Evolutionary conservation across 257 asterid species (phyloP).

Genomic region (Knoxia roxburghii): DNA sequence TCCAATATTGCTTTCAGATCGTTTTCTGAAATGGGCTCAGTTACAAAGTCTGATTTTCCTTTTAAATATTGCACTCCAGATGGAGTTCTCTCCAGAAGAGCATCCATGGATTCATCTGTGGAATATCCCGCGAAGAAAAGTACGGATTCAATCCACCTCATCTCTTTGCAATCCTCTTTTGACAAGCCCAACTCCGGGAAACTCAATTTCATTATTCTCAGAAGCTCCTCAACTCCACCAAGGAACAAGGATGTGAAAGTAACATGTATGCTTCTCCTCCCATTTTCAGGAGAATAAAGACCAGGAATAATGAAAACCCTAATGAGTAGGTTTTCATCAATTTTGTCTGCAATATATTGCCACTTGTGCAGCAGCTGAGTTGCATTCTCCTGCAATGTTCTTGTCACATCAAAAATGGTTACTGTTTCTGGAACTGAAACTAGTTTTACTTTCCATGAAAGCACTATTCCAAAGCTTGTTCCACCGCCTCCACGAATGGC

Average conservation of each 20-base stretch:
- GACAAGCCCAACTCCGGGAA: slow-evolving; percentile 41
- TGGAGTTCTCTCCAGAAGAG: background rate
- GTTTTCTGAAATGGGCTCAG: slow-evolving; percentile 21
- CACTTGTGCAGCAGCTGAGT: slow-evolving; percentile 33
- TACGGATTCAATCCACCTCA: slow-evolving; percentile 40
- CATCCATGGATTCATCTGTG: background rate
- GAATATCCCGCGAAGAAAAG: slow-evolving; percentile 21
- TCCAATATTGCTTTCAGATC: slow-evolving; percentile 34
- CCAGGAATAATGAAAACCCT: slow-evolving; percentile 19
- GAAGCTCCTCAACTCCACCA: slow-evolving; percentile 25
- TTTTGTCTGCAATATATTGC: slow-evolving; percentile 36
- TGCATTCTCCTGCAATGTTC: slow-evolving; percentile 36
- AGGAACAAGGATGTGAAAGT: slow-evolving; percentile 29
- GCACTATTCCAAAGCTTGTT: slow-evolving; percentile 32
- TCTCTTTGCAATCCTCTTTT: slow-evolving; percentile 31
- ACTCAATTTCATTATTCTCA: slow-evolving; percentile 26
- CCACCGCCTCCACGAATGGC: slow-evolving; percentile 53
- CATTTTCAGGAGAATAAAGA: slow-evolving; percentile 2
- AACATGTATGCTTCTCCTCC: slow-evolving; percentile 22
- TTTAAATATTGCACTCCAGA: slow-evolving; percentile 4
- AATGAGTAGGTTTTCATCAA: slow-evolving; percentile 32
- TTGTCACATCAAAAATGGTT: slow-evolving; percentile 28
- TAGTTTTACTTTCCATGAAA: slow-evolving; percentile 32
- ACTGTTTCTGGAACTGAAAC: slow-evolving; percentile 29
- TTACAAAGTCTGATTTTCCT: slow-evolving; percentile 40